Evolutionary conservation across 1,139 yeast species (phyloP), one percentile per base, ranked within the genome.

Genomic region (Pichia norvegensis): DNA sequence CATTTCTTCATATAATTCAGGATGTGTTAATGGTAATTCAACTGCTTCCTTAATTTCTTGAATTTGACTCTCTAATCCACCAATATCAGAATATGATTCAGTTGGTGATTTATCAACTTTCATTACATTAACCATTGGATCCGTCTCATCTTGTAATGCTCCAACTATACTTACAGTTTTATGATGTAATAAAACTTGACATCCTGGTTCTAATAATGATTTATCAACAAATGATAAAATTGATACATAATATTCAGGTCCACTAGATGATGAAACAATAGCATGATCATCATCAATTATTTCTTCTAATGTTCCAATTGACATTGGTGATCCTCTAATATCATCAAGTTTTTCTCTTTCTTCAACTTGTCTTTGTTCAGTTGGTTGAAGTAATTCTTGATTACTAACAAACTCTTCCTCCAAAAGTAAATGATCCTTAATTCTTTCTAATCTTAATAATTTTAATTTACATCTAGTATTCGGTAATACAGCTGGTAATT

Each of bases 251-350:
- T 90, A 94, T 67, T 94, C 98, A 8, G 97, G 95, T 25, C 97
- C 97, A 13, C 96, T 87, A 5, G 95, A 82, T 46, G 95, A 81
- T 36, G 97, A 87, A 40, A 92, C 97, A 70, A 92, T 94, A 20
- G 98, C 99, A 66, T 94, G 98, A 64, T 92, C 98, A 65, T 92
- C 98, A 63, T 92, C 98, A 56, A 92, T 87, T 50, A 94, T 85
- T 68, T 92, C 99, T 63, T 92, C 98, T 60, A 92, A 73, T 4
- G 96, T 88, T 41, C 99, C 99, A 50, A 94, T 86, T 37, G 95
- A 83, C 87, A 92, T 84, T 47, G 99, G 99, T 40, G 88, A 81
- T 11, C 99, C 98, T 66, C 98, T 79, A 62, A 92, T 78, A 57
- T 90, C 97, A 61, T 92, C 97, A 48, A 94, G 85, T 66, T 90